Evolutionary conservation across 108 stramenopile genomes (phyloP).

Genomic region (Cylindrotheca closterium): DNA sequence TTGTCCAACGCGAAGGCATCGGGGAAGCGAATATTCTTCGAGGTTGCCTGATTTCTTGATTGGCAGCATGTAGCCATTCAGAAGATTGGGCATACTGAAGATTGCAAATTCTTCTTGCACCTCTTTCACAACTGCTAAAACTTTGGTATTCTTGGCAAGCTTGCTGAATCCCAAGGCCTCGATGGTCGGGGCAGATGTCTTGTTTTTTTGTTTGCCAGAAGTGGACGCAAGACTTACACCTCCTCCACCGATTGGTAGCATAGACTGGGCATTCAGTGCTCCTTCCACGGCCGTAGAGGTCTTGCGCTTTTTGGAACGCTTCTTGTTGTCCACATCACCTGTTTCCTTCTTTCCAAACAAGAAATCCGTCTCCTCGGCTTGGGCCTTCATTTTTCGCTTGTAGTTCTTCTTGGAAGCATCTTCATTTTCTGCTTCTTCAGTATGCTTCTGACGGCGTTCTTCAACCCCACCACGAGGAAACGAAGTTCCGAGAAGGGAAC

Average conservation of each 20-base stretch:
- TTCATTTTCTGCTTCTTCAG: not conserved
- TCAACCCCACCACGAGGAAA: conserved; percentile 17
- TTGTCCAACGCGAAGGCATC: conserved; percentile 46
- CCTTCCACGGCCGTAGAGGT: not conserved
- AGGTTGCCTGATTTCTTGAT: not conserved
- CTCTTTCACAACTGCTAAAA: conserved; percentile 67
- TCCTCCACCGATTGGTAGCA: conserved; percentile 77
- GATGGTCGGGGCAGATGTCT: conserved; percentile 38
- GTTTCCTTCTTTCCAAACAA: conserved; percentile 8
- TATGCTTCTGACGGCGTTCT: not conserved
- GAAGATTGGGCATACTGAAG: conserved; percentile 64
- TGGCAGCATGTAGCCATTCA: conserved; percentile 72
- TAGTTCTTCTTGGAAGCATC: conserved; percentile 1
- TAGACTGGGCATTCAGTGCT: conserved; percentile 17
- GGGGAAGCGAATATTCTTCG: conserved; percentile 18
- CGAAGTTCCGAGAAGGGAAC: no score
- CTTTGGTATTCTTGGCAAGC: conserved; percentile 59
- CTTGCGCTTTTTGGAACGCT: not conserved
- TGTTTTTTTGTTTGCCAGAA: conserved; percentile 10
- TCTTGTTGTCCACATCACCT: not conserved
- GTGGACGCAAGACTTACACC: conserved; percentile 53
- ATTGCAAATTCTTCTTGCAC: conserved; percentile 68
- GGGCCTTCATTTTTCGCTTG: conserved; percentile 1
- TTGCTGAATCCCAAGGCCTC: conserved; percentile 71
- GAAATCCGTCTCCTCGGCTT: conserved; percentile 6